phyloP scores from a whole-genome alignment of 495 filamentous ascomycete species.

The Podospora bellae-mahoneyi region DNA sequence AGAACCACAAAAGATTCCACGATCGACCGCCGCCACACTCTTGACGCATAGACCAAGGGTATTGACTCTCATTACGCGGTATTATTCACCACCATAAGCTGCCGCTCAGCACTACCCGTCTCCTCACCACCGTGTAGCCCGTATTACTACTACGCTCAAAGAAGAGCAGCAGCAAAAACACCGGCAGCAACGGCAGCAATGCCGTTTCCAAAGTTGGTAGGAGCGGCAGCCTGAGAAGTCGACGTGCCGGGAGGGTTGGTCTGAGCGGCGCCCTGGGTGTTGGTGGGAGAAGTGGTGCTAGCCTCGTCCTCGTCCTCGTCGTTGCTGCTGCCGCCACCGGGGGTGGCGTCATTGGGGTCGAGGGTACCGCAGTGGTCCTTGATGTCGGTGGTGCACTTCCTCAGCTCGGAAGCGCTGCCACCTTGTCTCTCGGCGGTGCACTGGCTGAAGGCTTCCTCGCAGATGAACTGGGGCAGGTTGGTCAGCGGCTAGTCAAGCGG shows the following conservation, averaged over 20 bases:
- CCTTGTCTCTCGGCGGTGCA: slow-evolving; percentile 29
- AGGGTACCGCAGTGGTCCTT: slow-evolving; percentile 34
- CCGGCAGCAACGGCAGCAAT: slow-evolving; percentile 33
- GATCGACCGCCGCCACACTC: slow-evolving; percentile 22
- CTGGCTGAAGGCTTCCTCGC: slow-evolving; percentile 29
- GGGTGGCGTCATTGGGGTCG: slow-evolving; percentile 30
- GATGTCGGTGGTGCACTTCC: slow-evolving; percentile 37
- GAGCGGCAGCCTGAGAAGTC: slow-evolving; percentile 19
- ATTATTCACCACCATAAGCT: neutral
- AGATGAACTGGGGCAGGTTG: slow-evolving; percentile 29
- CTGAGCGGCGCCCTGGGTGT: slow-evolving; percentile 12
- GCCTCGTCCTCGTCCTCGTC: neutral
- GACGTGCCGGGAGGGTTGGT: slow-evolving; percentile 15
- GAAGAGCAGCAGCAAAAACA: slow-evolving; percentile 35
- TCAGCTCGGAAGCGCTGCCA: slow-evolving; percentile 27
- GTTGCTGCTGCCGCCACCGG: neutral
- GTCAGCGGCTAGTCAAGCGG: neutral
- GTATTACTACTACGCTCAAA: slow-evolving; percentile 20
- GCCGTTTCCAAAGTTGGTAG: slow-evolving; percentile 33
- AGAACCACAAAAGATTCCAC: slow-evolving; percentile 26
- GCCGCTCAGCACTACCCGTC: neutral
- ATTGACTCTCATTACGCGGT: neutral
- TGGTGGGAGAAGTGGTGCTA: slow-evolving; percentile 15
- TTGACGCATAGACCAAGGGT: neutral
- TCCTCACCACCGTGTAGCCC: neutral